Base-by-base conservation (phyloP, 805 yeast genomes). In the Candida yuanshanica region DNA sequence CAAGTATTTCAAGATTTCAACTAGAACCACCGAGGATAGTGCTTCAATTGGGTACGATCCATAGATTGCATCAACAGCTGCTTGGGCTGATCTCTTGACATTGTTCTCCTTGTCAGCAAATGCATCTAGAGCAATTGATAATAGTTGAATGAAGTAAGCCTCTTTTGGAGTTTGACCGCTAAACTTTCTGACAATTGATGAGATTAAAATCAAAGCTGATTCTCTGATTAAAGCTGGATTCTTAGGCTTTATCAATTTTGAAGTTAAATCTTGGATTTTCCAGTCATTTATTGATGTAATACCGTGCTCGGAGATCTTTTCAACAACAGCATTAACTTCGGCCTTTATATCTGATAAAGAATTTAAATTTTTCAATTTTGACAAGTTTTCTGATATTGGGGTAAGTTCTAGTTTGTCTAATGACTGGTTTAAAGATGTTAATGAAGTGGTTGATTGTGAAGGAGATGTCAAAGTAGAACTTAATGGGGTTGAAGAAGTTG, bases 71-170 rank as follows among this genome's bases (percentile, higher is more conserved):
- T 85, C 93, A 33, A 79, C 66, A 10, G 95, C 82, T 35, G 77
- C 67, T 61, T 81, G 87, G n/a, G 95, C 95, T 29, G 95, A 83
- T 59, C 95, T 79, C 60, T 80, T 79, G 35, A 91, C 93, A 37
- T 81, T 75, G 59, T 77, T 82, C 55, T 91, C 98, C 64, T 91
- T 93, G 55, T 93, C 98, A 37, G 91, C 79, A 43, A 78, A 70
- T 32, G 79, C 68, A 56, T 89, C 96, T 38, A 82, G 75, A 13
- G 86, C 82, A 4, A 74, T 55, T 6, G 77, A 68, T 44, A 89
- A 68, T 32, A 83, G 72, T 40, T 76, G 80, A 25, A 82, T 62
- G 42, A 91, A 69, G 57, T 79, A 80, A 4, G 88, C 82, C 64
- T 89, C 95, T 41, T 74, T 75, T 21, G 95, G 91, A 29, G 84